Percentiles rank a stretch among this genome's conserved stretches.
These are phyloP conservation scores for Dendrocalamus sinicus DNA, from an alignment of 176 grass and related monocot genomes.

Conservation along the genomic window DNA sequence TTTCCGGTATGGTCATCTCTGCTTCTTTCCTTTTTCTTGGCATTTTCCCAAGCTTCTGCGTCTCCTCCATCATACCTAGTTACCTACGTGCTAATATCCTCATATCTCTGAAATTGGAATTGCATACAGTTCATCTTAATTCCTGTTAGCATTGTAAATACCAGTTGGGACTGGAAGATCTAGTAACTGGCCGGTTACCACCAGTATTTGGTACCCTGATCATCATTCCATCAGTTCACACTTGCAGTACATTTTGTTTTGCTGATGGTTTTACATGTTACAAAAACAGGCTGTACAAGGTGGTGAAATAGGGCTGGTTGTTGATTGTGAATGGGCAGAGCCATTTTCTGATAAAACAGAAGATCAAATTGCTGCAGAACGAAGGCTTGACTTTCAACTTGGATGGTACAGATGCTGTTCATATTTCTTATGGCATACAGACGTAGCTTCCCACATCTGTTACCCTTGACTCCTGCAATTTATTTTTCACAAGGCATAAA, in stretches of 20 bases:
- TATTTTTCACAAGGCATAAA: background rate
- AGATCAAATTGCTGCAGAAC: slow-evolving; percentile 75
- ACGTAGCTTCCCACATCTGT: background rate
- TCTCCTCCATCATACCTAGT: background rate
- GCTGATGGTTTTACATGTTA: slow-evolving; percentile 49
- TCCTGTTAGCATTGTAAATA: background rate
- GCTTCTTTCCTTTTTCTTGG: background rate
- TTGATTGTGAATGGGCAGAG: slow-evolving; percentile 99
- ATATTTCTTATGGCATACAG: background rate
- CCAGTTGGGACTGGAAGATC: background rate
- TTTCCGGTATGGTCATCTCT: background rate
- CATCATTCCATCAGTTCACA: slow-evolving; percentile 25
- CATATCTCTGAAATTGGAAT: slow-evolving; percentile 1
- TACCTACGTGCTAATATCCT: background rate
- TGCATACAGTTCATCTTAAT: background rate
- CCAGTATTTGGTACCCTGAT: background rate
- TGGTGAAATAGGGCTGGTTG: slow-evolving; percentile 81
- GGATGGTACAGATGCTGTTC: slow-evolving; percentile 69
- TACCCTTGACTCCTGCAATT: background rate
- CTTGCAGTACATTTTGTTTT: slow-evolving; percentile 23
- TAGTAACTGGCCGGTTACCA: background rate
- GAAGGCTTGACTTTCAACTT: slow-evolving; percentile 90
- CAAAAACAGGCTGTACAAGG: slow-evolving; percentile 72
- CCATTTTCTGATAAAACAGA: slow-evolving; percentile 76
- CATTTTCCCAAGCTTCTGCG: background rate